Conservation (phyloP, 2,329 filamentous ascomycete species). For the Paracorniculantispora psalliotae region DNA sequence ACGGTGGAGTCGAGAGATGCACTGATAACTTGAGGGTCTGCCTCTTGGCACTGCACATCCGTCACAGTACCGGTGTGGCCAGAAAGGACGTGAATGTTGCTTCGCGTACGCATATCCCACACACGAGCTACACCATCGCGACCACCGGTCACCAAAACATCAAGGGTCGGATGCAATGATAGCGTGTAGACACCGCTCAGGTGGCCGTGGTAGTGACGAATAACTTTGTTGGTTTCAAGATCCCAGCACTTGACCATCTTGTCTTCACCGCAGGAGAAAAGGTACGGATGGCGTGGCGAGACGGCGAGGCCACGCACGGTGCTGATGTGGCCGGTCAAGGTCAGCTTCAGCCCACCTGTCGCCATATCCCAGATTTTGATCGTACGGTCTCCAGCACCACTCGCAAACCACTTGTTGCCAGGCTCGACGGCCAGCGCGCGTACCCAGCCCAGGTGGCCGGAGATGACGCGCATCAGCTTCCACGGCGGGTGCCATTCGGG, state of each 20-base stretch:
- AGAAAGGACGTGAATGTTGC: slow-evolving; percentile 87
- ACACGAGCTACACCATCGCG: slow-evolving; percentile 91
- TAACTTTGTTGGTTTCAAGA: slow-evolving; percentile 98
- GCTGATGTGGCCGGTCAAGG: slow-evolving; percentile 89
- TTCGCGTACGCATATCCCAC: slow-evolving; percentile 97
- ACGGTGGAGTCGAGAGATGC: slow-evolving; percentile 90
- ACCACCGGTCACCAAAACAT: slow-evolving; percentile 91
- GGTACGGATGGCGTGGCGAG: slow-evolving; percentile 87
- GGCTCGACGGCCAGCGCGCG: slow-evolving; percentile 85
- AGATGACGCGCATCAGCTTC: slow-evolving; percentile 98
- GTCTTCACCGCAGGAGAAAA: slow-evolving; percentile 97
- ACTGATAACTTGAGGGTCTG: slow-evolving; percentile 91
- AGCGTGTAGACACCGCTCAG: slow-evolving; percentile 93
- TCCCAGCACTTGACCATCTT: slow-evolving; percentile 99
- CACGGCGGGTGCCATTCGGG: slow-evolving; percentile 97
- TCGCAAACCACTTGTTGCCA: slow-evolving; percentile 96
- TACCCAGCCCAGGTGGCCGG: slow-evolving; percentile 94
- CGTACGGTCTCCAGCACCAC: slow-evolving; percentile 88
- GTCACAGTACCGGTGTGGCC: slow-evolving; percentile 90
- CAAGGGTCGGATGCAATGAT: slow-evolving; percentile 86
- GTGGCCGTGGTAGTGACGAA: slow-evolving; percentile 95
- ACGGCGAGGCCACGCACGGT: slow-evolving; percentile 89
- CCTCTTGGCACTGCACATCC: slow-evolving; percentile 87
- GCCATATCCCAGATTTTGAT: slow-evolving; percentile 99
- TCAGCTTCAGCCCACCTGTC: slow-evolving; percentile 76